These are phyloP conservation scores for Saccharomycopsis fibuligera DNA, from an alignment of 805 yeast species.

Conservation along the genomic window DNA sequence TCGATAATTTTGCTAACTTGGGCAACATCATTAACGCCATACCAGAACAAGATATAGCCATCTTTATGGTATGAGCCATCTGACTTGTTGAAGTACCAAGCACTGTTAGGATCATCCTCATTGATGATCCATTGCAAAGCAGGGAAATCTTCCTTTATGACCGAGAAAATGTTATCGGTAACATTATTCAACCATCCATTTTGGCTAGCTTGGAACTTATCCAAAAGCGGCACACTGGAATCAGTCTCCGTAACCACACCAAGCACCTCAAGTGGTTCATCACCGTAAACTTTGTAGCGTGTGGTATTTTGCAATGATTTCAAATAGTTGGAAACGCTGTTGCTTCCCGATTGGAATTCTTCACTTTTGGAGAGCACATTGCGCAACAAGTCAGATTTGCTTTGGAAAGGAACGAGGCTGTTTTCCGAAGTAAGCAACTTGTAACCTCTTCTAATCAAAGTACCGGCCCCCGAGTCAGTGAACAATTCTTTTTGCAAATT, in stretches of 20 bases:
- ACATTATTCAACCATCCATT: slow-evolving; percentile 97
- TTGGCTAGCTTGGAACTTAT: slow-evolving; percentile 79
- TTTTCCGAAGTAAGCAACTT: slow-evolving; percentile 64
- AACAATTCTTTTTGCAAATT: slow-evolving; percentile 95
- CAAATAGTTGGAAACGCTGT: slow-evolving; percentile 77
- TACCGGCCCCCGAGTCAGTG: slow-evolving; percentile 99
- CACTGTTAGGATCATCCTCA: slow-evolving; percentile 83
- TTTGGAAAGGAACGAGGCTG: slow-evolving; percentile 56
- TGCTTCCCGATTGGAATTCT: slow-evolving; percentile 50
- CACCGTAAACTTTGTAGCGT: slow-evolving; percentile 65
- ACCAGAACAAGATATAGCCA: slow-evolving; percentile 92
- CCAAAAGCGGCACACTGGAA: slow-evolving; percentile 57
- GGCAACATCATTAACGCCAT: slow-evolving; percentile 65
- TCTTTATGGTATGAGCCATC: slow-evolving; percentile 90
- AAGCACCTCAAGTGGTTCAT: slow-evolving; percentile 91
- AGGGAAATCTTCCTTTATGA: slow-evolving; percentile 67
- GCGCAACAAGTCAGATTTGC: slow-evolving; percentile 62
- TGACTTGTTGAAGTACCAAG: slow-evolving; percentile 89
- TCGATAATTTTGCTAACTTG: slow-evolving; percentile 59
- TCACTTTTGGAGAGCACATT: slow-evolving; percentile 71
- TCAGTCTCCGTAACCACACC: slow-evolving; percentile 63
- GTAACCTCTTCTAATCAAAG: slow-evolving; percentile 95
- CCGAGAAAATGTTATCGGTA: slow-evolving; percentile 85
- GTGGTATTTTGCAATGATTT: slow-evolving; percentile 48
- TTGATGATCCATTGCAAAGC: slow-evolving; percentile 81